phyloP scores from a whole-genome alignment of 1,139 yeast species.

The Lodderomyces theae region DNA sequence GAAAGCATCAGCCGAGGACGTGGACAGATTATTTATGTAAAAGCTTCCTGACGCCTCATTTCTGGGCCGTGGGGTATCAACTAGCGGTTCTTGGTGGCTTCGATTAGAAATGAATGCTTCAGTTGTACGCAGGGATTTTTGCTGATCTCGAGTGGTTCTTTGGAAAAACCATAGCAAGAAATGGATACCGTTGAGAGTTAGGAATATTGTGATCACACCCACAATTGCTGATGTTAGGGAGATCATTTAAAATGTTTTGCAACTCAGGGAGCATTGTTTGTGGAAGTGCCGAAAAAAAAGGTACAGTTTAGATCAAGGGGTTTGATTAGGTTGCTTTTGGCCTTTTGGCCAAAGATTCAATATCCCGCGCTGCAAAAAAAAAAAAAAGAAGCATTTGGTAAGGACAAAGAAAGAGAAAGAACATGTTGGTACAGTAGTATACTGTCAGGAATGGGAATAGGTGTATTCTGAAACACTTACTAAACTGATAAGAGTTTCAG shows the following conservation, averaged over 20 bases:
- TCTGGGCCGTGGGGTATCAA: neutral
- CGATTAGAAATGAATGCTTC: too few relatives aligned
- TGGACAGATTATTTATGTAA: neutral
- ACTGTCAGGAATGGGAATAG: too few relatives aligned
- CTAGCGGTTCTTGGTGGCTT: neutral
- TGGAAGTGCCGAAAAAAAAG: neutral
- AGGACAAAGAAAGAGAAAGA: too few relatives aligned
- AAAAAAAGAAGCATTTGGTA: too few relatives aligned
- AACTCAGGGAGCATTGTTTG: neutral
- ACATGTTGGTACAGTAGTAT: too few relatives aligned
- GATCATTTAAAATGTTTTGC: neutral
- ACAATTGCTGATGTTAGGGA: neutral
- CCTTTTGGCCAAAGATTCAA: too few relatives aligned
- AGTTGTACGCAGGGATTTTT: too few relatives aligned
- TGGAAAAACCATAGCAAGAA: neutral
- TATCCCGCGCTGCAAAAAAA: neutral
- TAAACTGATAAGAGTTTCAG: too few relatives aligned
- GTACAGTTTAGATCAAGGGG: neutral
- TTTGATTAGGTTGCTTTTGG: too few relatives aligned
- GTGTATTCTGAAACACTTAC: too few relatives aligned
- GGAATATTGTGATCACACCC: neutral
- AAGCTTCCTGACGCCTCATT: neutral
- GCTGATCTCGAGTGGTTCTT: neutral
- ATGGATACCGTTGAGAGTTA: neutral
- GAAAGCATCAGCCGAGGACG: neutral